Evolutionary conservation across 1,139 yeast species (phyloP).

Genomic region (Debaryomyces robertsiae): DNA sequence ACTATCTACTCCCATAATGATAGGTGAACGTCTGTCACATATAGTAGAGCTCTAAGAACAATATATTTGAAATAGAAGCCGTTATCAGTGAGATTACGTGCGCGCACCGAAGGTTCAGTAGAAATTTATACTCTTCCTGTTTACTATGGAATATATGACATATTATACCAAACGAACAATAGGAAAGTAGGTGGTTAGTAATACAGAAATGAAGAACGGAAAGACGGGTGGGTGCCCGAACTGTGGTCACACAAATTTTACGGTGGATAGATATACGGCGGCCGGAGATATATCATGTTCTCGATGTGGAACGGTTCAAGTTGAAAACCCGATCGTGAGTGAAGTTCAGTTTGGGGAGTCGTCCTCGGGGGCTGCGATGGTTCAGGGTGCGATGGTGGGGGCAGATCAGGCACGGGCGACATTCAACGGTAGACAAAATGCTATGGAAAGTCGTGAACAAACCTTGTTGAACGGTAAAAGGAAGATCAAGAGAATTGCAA

Average conservation of each 20-base stretch:
- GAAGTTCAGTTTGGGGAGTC: slow-evolving; percentile 95
- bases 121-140: slow-evolving; percentile 3
- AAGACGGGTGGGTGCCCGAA: slow-evolving; percentile 28
- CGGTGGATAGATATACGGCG: slow-evolving; percentile 48
- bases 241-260: slow-evolving; percentile 38
- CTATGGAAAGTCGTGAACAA: slow-evolving; percentile 84
- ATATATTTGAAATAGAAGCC: no score
- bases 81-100: slow-evolving; percentile 1
- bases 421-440: slow-evolving; percentile 63
- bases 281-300: slow-evolving; percentile 80
- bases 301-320: slow-evolving; percentile 82
- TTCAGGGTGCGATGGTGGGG: slow-evolving; percentile 91
- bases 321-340: slow-evolving; percentile 91
- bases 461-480: slow-evolving; percentile 81
- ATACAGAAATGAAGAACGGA: slow-evolving; percentile 17
- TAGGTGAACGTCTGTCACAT: no score
- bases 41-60: no score
- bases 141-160: not conserved
- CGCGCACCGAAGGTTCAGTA: slow-evolving; percentile 1
- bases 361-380: slow-evolving; percentile 91
- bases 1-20: no score
- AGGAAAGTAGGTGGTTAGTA: not conserved
- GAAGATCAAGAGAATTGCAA: slow-evolving; percentile 78
- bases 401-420: slow-evolving; percentile 84
- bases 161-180: no score